phyloP scores from a whole-genome alignment of 225 moss, liverwort and hornwort species.

The Marchantia polymorpha region DNA sequence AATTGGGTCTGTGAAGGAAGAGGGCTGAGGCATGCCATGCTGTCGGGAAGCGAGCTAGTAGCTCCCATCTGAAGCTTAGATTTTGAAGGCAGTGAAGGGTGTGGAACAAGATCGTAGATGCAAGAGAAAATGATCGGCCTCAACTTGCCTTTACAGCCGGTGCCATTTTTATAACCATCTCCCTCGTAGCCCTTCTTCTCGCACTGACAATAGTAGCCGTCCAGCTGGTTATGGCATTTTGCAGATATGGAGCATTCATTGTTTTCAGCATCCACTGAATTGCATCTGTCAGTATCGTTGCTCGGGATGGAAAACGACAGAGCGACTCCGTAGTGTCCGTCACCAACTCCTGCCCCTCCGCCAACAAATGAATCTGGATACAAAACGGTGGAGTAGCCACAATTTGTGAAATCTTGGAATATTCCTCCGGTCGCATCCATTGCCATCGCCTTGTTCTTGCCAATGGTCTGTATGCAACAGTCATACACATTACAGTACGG shows the following conservation, averaged over 20 bases:
- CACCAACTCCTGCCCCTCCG: background rate
- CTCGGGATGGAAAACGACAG: background rate
- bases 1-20: too few species aligned
- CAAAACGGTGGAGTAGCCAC: conserved; percentile 1
- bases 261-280: background rate
- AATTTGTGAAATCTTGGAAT: background rate
- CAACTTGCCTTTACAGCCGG: background rate
- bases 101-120: background rate
- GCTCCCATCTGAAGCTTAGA: background rate
- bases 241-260: background rate
- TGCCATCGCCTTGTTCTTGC: background rate
- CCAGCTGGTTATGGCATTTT: background rate
- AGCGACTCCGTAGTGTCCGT: background rate
- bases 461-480: background rate
- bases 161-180: conserved; percentile 4
- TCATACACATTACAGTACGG: background rate
- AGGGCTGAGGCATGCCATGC: background rate
- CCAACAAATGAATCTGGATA: background rate
- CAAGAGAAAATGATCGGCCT: background rate
- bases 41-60: background rate
- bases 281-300: background rate
- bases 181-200: background rate
- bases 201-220: background rate
- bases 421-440: background rate
- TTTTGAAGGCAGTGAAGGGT: too few species aligned